Evolutionary conservation across 2,329 filamentous ascomycete genomes (phyloP).

Genomic region (Botryosphaeria agaves): DNA sequence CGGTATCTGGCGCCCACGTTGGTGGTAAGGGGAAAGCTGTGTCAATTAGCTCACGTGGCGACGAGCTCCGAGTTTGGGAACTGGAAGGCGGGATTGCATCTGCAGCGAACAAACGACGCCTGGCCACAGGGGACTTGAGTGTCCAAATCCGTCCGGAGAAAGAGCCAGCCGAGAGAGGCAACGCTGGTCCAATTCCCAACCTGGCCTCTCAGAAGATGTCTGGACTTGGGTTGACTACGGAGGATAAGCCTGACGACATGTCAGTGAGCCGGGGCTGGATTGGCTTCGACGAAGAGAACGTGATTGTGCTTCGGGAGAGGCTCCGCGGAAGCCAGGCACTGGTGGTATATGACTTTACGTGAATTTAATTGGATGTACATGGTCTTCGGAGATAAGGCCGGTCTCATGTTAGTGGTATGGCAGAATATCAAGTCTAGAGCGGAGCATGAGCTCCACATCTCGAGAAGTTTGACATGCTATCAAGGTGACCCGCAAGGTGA

Average conservation of each 20-base stretch:
- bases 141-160: slow-evolving; percentile 27
- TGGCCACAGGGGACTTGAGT: slow-evolving; percentile 30
- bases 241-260: slow-evolving; percentile 11
- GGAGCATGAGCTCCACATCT: slow-evolving; percentile 1
- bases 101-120: slow-evolving; percentile 21
- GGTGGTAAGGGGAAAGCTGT: slow-evolving; percentile 75
- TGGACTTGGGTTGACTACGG: slow-evolving; percentile 17
- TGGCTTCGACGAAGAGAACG: slow-evolving; percentile 80
- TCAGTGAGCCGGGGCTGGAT: slow-evolving; percentile 45
- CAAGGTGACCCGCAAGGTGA: slow-evolving; percentile 8
- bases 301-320: slow-evolving; percentile 67
- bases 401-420: background rate
- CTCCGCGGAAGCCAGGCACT: slow-evolving; percentile 51
- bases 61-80: slow-evolving; percentile 62
- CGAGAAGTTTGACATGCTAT: slow-evolving; percentile 9
- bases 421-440: background rate
- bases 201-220: slow-evolving; percentile 9
- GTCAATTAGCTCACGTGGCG: slow-evolving; percentile 67
- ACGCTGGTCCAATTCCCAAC: slow-evolving; percentile 5
- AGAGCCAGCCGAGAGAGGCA: too few relatives aligned
- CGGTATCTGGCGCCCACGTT: slow-evolving; percentile 71
- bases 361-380: too few relatives aligned
- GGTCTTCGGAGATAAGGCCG: background rate
- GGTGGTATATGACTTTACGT: slow-evolving; percentile 78
- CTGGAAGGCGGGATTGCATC: slow-evolving; percentile 52